phyloP scores from a whole-genome alignment of 2,329 filamentous ascomycete genomes.

The Salinomyces thailandicus region DNA sequence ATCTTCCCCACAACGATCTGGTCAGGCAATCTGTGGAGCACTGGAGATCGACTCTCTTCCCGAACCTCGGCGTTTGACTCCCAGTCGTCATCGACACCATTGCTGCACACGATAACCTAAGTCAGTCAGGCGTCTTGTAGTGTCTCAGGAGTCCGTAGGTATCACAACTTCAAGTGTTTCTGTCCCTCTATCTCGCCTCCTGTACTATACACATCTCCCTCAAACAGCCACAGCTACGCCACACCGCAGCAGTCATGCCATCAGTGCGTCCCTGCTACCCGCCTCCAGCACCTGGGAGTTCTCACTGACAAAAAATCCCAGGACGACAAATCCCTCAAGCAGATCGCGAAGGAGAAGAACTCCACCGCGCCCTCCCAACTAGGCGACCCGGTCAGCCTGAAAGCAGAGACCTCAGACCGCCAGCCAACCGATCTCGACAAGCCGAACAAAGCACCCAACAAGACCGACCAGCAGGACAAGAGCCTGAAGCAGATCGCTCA shows the following conservation, averaged over 20 bases:
- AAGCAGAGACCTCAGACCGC: constrained; percentile 26
- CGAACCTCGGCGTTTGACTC: neutral
- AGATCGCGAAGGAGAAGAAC: constrained; percentile 15
- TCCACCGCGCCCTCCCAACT: constrained; percentile 5
- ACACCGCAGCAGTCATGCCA: neutral
- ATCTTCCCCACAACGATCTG: neutral
- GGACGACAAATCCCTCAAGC: constrained; percentile 14
- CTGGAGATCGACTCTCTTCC: neutral
- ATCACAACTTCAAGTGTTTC: too few relatives aligned
- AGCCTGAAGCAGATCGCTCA: constrained; percentile 18
- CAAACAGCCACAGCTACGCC: too few relatives aligned
- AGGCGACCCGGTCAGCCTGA: constrained; percentile 27
- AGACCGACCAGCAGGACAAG: constrained; percentile 5
- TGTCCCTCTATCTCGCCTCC: too few relatives aligned
- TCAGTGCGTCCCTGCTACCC: neutral
- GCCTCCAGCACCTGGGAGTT: neutral
- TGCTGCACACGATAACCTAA: too few relatives aligned
- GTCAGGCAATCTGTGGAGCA: neutral
- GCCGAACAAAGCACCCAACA: constrained; percentile 6
- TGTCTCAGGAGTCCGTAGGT: too few relatives aligned
- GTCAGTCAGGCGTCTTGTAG: too few relatives aligned
- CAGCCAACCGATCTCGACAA: constrained; percentile 19
- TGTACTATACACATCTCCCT: too few relatives aligned
- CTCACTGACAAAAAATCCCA: neutral
- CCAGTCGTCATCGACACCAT: neutral